Base-by-base conservation (phyloP, 805 yeast genomes). In the Yamadazyma tumulicola region DNA sequence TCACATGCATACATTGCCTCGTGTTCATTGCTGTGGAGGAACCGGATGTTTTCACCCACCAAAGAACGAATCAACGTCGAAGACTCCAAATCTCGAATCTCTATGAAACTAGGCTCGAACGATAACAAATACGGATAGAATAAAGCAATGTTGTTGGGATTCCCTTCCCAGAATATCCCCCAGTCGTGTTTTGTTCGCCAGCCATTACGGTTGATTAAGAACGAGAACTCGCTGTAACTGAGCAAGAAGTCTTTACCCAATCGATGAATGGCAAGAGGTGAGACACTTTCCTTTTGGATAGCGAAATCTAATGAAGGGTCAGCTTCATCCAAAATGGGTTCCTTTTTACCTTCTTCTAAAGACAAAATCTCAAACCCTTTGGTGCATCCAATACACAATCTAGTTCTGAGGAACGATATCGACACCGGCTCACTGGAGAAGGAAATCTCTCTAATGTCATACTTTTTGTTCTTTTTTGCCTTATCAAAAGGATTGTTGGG, bases 281-380 rank as follows among this genome's bases (percentile, higher is more conserved):
- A 85, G 41, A 91, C 72, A 8, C 53, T 48, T 57, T 87, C 95
- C 40, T 83, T 70, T 41, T 77, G 85, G 38, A 79, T 85, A 10
- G 93, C 97, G 66, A 93, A 93, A 52, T 93, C 98, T 35, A 93
- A 69, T 13, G 97, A 87, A 0, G 97, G 94, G 54, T 93, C 98
- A 0, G 97, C 98, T n/a, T 96, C 96, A 62, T 93, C 97, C 49
- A 93, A 68, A 33, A 93, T 74, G 7, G 93, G 79, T 60, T 93
- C 97, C 59, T 85, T 87, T 40, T 80, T 85, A 39, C 85, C 82
- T 34, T 83, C 85, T 41, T 83, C 85, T 27, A 89, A 68, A 12
- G 94, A 83, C 23, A 93, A 88, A 51, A 93, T 87, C 63, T 93
- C 97, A 66, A 93, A 93, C 0, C 98, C 98, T 56, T 83, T 86